phyloP scores from a whole-genome alignment of 1,284 basidiomycete genomes.

The Chiua sp. region DNA sequence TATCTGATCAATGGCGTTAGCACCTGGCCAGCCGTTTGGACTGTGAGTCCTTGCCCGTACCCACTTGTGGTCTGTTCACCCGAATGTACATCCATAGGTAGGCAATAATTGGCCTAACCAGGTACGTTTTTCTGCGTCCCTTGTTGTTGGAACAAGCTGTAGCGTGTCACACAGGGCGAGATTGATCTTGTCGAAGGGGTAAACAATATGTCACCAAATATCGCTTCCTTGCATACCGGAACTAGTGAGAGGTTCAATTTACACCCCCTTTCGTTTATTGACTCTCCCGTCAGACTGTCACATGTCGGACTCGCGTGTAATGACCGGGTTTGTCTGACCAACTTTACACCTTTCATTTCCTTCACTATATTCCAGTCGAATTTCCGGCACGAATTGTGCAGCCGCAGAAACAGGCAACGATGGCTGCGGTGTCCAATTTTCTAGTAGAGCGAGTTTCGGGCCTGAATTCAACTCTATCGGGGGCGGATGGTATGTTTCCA shows the following conservation, averaged over 20 bases:
- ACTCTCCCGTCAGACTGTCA: constrained; percentile 22
- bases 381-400: constrained; percentile 26
- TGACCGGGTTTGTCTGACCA: constrained; percentile 28
- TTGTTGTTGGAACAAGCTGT: background rate
- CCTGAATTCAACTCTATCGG: constrained; percentile 44
- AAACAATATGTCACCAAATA: constrained; percentile 30
- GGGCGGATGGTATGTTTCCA: constrained; percentile 43
- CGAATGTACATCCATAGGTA: constrained; percentile 17
- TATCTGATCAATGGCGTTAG: constrained; percentile 7
- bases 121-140: background rate
- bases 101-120: constrained; percentile 28
- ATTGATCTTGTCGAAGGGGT: constrained; percentile 42
- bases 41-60: constrained; percentile 22
- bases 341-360: background rate
- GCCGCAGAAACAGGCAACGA: constrained; percentile 39
- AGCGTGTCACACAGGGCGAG: constrained; percentile 31
- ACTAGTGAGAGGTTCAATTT: constrained; percentile 19
- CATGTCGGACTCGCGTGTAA: constrained; percentile 21
- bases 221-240: constrained; percentile 28
- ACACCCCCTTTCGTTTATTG: background rate
- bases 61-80: background rate
- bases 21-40: constrained; percentile 35
- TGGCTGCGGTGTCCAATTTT: constrained; percentile 51
- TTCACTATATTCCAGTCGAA: constrained; percentile 16
- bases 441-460: constrained; percentile 40